These are phyloP conservation scores for Komagataella populi DNA, from an alignment of 805 yeast species.

Conservation along the genomic window DNA sequence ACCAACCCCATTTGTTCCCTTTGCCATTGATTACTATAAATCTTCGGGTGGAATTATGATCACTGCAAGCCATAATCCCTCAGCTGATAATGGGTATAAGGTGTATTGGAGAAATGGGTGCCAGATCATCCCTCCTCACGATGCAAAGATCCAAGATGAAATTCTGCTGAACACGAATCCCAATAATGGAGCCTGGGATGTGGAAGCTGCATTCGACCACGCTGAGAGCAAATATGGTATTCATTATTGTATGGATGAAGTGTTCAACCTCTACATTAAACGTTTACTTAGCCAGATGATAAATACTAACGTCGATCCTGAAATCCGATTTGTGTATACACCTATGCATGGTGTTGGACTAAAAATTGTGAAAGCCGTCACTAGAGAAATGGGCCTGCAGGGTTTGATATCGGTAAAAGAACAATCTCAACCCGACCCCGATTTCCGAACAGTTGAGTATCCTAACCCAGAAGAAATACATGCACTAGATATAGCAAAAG, in stretches of 20 bases:
- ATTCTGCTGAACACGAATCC: constrained; percentile 55
- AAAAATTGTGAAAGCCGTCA: constrained; percentile 21
- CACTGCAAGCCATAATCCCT: constrained; percentile 83
- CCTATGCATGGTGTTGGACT: constrained; percentile 94
- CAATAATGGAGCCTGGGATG: constrained; percentile 38
- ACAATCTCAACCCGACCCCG: constrained; percentile 73
- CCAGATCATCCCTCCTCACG: constrained; percentile 92
- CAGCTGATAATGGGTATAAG: constrained; percentile 83
- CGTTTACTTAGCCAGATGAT: constrained; percentile 20
- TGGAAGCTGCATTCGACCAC: constrained; percentile 13
- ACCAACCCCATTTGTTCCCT: constrained; percentile 92
- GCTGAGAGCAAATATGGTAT: constrained; percentile 12
- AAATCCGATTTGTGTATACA: constrained; percentile 59
- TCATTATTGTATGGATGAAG: constrained; percentile 24
- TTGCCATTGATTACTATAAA: constrained; percentile 46
- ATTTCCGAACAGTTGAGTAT: constrained; percentile 71
- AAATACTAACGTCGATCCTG: constrained; percentile 11
- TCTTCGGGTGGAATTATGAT: constrained; percentile 86
- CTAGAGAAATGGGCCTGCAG: constrained; percentile 8
- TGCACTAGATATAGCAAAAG: constrained; percentile 64
- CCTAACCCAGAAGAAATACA: constrained; percentile 97
- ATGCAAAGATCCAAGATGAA: constrained; percentile 48
- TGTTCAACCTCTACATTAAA: constrained; percentile 26
- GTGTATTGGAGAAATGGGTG: constrained; percentile 92
- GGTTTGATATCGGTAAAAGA: constrained; percentile 32